These are phyloP conservation scores for Lasiosphaeria miniovina DNA, from an alignment of 495 filamentous ascomycete species.

Conservation along the genomic window DNA sequence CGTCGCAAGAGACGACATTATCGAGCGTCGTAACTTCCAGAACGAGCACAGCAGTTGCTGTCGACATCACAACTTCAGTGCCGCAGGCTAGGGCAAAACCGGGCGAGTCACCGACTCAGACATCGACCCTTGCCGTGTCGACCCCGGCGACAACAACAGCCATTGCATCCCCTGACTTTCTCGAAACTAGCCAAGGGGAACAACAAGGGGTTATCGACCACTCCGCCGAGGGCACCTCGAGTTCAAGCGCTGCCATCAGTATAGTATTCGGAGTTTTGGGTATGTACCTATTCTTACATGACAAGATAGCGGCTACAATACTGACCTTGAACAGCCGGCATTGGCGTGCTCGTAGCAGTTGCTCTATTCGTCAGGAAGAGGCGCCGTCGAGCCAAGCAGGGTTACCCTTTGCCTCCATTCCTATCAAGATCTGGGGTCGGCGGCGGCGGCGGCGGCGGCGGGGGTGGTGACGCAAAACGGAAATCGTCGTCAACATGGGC, in stretches of 20 bases:
- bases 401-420: not conserved
- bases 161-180: not conserved
- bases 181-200: not conserved
- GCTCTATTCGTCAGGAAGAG: slow-evolving; percentile 19
- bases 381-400: slow-evolving; percentile 9
- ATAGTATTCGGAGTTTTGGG: not conserved
- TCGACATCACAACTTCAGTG: not conserved
- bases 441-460: not conserved
- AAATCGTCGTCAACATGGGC: not conserved
- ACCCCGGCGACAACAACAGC: not conserved
- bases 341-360: slow-evolving; percentile 14
- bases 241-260: not conserved
- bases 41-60: not conserved
- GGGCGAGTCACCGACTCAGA: not conserved
- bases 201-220: not conserved
- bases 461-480: not conserved
- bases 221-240: not conserved
- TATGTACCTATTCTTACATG: not conserved
- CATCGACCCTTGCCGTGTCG: not conserved
- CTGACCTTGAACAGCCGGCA: slow-evolving; percentile 15
- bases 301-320: not conserved
- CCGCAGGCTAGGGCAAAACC: not conserved
- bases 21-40: not conserved
- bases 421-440: not conserved
- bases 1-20: not conserved